Evolutionary conservation across 768 basidiomycete genomes (phyloP), one percentile per base, ranked within the genome.

Genomic region (Leccinum truebloodii): DNA sequence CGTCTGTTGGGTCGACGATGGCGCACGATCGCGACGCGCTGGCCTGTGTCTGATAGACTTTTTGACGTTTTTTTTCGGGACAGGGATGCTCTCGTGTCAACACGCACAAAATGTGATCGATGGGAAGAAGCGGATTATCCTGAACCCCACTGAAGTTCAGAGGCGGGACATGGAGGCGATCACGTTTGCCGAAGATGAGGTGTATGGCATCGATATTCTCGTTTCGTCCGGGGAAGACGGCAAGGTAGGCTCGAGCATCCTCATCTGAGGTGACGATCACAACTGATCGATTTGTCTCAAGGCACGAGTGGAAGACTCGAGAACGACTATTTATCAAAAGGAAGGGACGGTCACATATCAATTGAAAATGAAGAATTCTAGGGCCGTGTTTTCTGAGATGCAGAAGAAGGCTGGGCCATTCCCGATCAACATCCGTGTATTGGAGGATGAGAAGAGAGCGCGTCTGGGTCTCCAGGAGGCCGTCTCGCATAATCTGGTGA

Each of bases 351-450:
- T 93, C 60, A 95, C 92, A 44, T 98, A 98, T 78, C 92, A 94
- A 74, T 83, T 98, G 71, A 98, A 98, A 81, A 89, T 96, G 87
- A 98, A 96, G 81, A 96, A 91, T 64, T 95, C 95, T 49, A 90
- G 96, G 63, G 85, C 89, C n/a, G 89, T 96, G 46, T 98, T 98
- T 79, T 91, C 92, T 54, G 96, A 98, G 76, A 92, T 98, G 68
- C 92, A 95, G 78, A 95, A 94, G 82, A 98, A 98, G 77, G 93
- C 97, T 46, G 96, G 96, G 26, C 83, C 94, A 5, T 98, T 99
- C 86, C 96, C 97, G 35, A 98, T 99, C 83, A 98, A 95, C 69
- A 84, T 99, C 63, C 92, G 97, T 63, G 82, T 83, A 51, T 83
- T 98, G 59, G 96, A 96, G 64, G 96, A 98, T 70, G 96, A 98